A percentile compares a stretch with the other conserved stretches of the same genome.
These are phyloP conservation scores for Eruca vesicaria DNA, from an alignment of 441 rosid species.

Conservation along the genomic window DNA sequence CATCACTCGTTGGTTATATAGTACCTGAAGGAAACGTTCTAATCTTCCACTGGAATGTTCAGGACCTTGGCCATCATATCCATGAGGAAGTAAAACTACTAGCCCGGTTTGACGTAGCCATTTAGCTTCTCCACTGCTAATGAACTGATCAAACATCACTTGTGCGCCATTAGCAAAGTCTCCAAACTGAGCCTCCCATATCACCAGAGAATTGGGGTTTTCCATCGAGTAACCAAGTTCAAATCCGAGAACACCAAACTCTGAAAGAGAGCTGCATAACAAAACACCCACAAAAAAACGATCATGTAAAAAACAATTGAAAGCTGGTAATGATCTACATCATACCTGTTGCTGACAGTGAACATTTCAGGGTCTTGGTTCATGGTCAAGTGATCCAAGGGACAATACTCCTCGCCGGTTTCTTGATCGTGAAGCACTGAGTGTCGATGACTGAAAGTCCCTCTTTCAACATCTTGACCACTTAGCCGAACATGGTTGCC, in stretches of 20 bases:
- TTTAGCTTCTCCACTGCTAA: slow-evolving; percentile 91
- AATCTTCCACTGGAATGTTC: slow-evolving; percentile 97
- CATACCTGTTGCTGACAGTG: slow-evolving; percentile 94
- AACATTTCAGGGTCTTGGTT: slow-evolving; percentile 95
- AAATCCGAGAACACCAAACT: slow-evolving; percentile 94
- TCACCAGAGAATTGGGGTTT: slow-evolving; percentile 74
- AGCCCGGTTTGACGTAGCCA: slow-evolving; percentile 96
- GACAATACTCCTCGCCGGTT: slow-evolving; percentile 80
- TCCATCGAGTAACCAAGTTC: slow-evolving; percentile 97
- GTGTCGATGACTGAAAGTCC: slow-evolving; percentile 94
- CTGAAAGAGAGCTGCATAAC: slow-evolving; percentile 80
- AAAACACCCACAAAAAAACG: not conserved
- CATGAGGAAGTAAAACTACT: slow-evolving; percentile 91
- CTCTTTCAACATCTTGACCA: slow-evolving; percentile 99
- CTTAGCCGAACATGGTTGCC: slow-evolving; percentile 96
- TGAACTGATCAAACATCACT: slow-evolving; percentile 91
- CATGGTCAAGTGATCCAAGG: slow-evolving; percentile 71
- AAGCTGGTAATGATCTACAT: not conserved
- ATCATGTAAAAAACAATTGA: not conserved
- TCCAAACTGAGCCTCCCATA: slow-evolving; percentile 99
- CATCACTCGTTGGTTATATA: not conserved
- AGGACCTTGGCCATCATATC: slow-evolving; percentile 98
- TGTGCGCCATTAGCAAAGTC: slow-evolving; percentile 95
- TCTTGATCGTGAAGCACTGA: slow-evolving; percentile 89
- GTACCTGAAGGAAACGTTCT: slow-evolving; percentile 95